Conservation (phyloP, 176 grass and related monocot species). For the Tillandsia leiboldiana region DNA sequence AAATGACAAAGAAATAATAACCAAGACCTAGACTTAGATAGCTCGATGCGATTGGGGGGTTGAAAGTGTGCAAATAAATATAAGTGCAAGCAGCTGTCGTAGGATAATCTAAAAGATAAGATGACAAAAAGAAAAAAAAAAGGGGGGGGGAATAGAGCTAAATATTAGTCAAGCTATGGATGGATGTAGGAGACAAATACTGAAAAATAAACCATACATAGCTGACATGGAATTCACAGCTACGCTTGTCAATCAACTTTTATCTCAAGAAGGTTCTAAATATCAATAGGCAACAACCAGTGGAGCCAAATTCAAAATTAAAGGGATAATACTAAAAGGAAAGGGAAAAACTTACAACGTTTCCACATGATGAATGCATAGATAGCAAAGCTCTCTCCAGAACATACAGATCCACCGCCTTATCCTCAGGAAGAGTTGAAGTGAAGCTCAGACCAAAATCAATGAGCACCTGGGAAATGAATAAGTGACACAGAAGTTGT, state of each 20-base stretch:
- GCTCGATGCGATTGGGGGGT: too few relatives aligned
- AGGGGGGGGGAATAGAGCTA: too few relatives aligned
- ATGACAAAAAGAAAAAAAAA: too few relatives aligned
- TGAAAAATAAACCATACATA: neutral
- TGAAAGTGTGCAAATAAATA: too few relatives aligned
- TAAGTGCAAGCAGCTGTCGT: too few relatives aligned
- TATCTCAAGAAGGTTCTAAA: neutral
- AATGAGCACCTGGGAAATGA: constrained; percentile 65
- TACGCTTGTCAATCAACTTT: neutral
- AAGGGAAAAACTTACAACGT: constrained; percentile 46
- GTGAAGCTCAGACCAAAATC: constrained; percentile 96
- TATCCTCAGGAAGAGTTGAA: constrained; percentile 83
- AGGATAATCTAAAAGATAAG: too few relatives aligned
- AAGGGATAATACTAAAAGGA: neutral
- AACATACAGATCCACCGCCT: constrained; percentile 90
- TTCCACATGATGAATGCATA: constrained; percentile 91
- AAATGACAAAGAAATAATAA: too few relatives aligned
- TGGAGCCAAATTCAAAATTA: constrained; percentile 2
- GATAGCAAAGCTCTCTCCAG: constrained; percentile 92
- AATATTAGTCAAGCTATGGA: neutral
- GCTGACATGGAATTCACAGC: neutral
- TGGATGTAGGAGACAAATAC: neutral
- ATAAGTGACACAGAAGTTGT: neutral
- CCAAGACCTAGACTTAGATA: too few relatives aligned
- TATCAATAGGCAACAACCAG: neutral